Base-by-base conservation (phyloP, 768 basidiomycete genomes). In the Termitomyces sp. region DNA sequence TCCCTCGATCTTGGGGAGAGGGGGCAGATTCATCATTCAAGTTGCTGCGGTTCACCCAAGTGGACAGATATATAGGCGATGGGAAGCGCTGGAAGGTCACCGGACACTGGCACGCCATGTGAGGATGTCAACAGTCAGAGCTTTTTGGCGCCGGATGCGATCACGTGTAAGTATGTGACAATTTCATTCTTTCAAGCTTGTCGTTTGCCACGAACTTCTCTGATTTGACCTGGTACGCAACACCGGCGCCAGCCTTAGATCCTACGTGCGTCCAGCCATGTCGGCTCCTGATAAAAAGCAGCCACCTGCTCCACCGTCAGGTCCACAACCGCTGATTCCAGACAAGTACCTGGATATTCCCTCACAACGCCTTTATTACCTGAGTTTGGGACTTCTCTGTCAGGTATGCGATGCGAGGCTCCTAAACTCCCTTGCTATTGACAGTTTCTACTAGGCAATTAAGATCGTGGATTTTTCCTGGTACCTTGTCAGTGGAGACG, bases 301-400 rank as follows among this genome's bases (percentile, higher is more conserved):
- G 37, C 44, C 22, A 3, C 49, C 56, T 39, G 20, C 45, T 56
- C 32, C 43, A 45, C 57, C 62, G 14, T 22, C 65, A 44, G 48
- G 37, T 20, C 55, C 55, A 36, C 62, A 63, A 51, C 75, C 92
- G 42, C 75, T 89, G 37, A 85, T 96, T 51, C 83, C 92, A 32
- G 88, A 91, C 70, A 81, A 78, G 56, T 85, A 85, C 67, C 63
- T 94, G 32, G 89, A 91, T 66, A 76, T 86, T 5, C 89, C 91
- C 22, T 87, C 91, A 16, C 91, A 93, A 68, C 80, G 94, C 50
- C 80, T 91, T 6, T 92, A 95, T 65, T 81, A 82, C 61, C 76
- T 92, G 44, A 89, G 91, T 59, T 72, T 93, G 26, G 89, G 87
- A 8, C 80, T 86, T 40, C 76, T 93, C 2, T 77, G 90, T 34